Base-by-base conservation (phyloP, 805 yeast species). In the Cephaloascus albidus region DNA sequence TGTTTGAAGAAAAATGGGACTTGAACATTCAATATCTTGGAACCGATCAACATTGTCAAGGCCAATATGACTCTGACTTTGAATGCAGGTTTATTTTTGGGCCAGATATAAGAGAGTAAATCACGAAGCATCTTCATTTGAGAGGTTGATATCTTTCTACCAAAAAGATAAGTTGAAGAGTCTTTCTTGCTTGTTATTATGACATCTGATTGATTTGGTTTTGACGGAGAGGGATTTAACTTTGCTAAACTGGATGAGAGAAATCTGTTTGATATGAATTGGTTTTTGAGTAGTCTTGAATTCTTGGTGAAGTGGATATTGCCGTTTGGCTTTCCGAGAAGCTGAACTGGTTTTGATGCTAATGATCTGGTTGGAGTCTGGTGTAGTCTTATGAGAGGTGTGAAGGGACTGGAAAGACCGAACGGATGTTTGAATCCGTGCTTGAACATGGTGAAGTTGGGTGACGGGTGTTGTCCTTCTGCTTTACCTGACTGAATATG, bases 1-100 rank as follows among this genome's bases (percentile, higher is more conserved):
- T 6, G 14, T 43, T 67, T 93, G 72, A 93, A 93, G 60, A 78
- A 89, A 55, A 93, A 88, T 0, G 98, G 98, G 4, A 93, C 98
- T 57, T 93, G 96, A 4, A 93, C 96, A 56, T 89, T 93, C 30
- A 93, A 65, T 4, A 93, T 54, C 56, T 93, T 93, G 16, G 97
- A 83, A 0, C 79, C 78, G 3, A 93, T 73, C 43, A 93, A 68
- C 41, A 93, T 64, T 0, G 78, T 49, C 15, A 93, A 55, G 0
- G 97, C 97, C 4, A 84, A 45, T 0, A 83, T 60, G 1, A 93
- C 97, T 36, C 98, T 66, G 23, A 74, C 49, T 54, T 78, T 84
- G 43, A 81, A 81, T 40, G 78, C 70, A 3, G 73, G 67, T 42
- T 82, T 77, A 43, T 78, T 70, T 48, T 74, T 76, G 10, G 96